A percentile compares a stretch with the other conserved stretches of the same genome.
Evolutionary conservation across 179 eudicot genomes (phyloP).

Genomic region (Silene coronaria): DNA sequence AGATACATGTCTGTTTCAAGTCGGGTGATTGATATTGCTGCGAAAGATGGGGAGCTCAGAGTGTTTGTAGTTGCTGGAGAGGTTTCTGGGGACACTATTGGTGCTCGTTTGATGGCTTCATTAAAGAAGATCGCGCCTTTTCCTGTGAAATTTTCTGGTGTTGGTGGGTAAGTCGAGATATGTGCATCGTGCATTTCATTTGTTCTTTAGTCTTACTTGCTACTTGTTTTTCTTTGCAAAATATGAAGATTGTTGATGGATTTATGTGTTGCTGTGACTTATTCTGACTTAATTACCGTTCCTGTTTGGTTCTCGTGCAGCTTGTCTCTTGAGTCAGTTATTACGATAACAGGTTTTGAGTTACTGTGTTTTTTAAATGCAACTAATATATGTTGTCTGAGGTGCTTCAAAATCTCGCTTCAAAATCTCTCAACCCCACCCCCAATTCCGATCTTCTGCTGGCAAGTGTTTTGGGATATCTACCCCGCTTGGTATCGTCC

Average conservation of each 20-base stretch:
- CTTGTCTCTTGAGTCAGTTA: neutral
- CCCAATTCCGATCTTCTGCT: neutral
- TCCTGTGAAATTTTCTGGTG: slow-evolving; percentile 75
- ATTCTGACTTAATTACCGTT: neutral
- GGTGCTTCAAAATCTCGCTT: neutral
- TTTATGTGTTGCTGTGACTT: neutral
- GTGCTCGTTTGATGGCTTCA: slow-evolving; percentile 76
- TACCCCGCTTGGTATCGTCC: neutral
- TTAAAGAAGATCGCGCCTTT: slow-evolving; percentile 63
- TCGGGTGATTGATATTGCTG: slow-evolving; percentile 55
- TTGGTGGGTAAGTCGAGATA: slow-evolving; percentile 63
- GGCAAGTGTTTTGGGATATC: neutral
- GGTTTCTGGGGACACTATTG: slow-evolving; percentile 88
- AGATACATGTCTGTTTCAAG: slow-evolving; percentile 46
- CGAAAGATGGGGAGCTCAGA: slow-evolving; percentile 86
- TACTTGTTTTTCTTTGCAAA: neutral
- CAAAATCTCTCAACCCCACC: neutral
- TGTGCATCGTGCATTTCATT: neutral
- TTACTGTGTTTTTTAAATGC: neutral
- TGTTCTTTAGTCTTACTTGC: neutral
- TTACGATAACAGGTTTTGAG: neutral
- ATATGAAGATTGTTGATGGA: neutral
- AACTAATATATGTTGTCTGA: neutral
- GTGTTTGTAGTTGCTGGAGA: slow-evolving; percentile 89
- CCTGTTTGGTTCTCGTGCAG: neutral